phyloP scores from a whole-genome alignment of 208 protist species.

The Angomonas deanei region DNA sequence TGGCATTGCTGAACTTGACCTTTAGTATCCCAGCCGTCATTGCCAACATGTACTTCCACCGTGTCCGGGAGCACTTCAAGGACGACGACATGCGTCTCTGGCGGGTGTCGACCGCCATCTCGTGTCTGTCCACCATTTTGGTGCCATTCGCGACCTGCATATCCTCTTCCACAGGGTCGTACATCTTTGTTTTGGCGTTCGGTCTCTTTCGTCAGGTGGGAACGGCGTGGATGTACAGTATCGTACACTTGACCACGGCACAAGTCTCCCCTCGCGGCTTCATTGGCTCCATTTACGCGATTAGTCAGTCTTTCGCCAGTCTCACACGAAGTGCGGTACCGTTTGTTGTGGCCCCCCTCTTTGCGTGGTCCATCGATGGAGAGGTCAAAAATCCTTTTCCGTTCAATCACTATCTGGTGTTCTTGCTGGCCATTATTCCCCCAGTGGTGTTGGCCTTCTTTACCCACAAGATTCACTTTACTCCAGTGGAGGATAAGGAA shows the following conservation, averaged over 20 bases:
- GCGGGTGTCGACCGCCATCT: constrained; percentile 23
- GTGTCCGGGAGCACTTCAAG: constrained; percentile 13
- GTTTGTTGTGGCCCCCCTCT: constrained; percentile 56
- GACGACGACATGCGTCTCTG: constrained; percentile 36
- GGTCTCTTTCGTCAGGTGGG: constrained; percentile 47
- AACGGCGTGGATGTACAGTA: constrained; percentile 49
- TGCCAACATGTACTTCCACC: constrained; percentile 49
- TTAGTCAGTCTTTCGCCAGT: constrained; percentile 63
- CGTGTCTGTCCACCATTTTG: constrained; percentile 21
- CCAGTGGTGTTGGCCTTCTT: constrained; percentile 22
- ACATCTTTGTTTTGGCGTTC: constrained; percentile 32
- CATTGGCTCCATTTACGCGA: constrained; percentile 70
- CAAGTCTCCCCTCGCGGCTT: constrained; percentile 43
- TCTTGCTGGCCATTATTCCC: constrained; percentile 48
- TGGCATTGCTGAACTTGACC: constrained; percentile 40
- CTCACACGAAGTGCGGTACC: constrained; percentile 57
- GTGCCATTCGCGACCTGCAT: constrained; percentile 30
- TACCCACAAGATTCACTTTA: constrained; percentile 7
- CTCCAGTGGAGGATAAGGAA: not conserved
- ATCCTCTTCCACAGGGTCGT: constrained; percentile 11
- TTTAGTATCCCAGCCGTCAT: constrained; percentile 38
- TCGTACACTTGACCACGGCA: constrained; percentile 34
- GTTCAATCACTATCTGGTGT: constrained; percentile 70
- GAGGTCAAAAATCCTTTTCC: constrained; percentile 42
- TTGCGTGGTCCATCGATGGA: constrained; percentile 68